Evolutionary conservation across 1,284 basidiomycete species (phyloP).

Genomic region (Schizophyllum commune): DNA sequence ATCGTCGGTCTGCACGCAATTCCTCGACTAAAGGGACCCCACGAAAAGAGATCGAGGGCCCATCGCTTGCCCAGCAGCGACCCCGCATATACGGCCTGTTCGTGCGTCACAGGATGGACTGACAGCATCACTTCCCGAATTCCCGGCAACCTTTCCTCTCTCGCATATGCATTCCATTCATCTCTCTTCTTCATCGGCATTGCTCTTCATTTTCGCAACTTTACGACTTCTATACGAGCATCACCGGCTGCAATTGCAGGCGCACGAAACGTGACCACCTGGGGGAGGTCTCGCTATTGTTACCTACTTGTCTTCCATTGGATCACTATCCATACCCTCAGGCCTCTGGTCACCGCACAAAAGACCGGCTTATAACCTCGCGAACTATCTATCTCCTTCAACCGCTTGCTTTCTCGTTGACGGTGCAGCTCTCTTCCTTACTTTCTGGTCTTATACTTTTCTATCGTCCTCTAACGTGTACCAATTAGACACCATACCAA

Average conservation of each 20-base stretch:
- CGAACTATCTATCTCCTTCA: background rate
- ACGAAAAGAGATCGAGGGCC: background rate
- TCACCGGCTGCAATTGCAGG: background rate
- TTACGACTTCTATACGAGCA: background rate
- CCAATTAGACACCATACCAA: background rate
- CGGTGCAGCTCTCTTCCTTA: slow-evolving; percentile 9
- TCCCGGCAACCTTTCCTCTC: background rate
- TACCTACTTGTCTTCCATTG: slow-evolving; percentile 5
- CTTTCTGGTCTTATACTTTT: background rate
- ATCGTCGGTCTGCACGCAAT: slow-evolving; percentile 18
- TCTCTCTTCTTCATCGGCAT: background rate
- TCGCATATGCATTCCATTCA: background rate
- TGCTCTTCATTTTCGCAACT: background rate
- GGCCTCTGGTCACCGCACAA: slow-evolving; percentile 15
- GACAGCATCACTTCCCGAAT: background rate
- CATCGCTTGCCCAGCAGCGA: background rate
- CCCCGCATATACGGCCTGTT: background rate
- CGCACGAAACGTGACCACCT: background rate
- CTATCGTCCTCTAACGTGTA: background rate
- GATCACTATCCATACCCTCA: slow-evolving; percentile 14
- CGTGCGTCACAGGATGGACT: background rate
- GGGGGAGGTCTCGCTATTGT: background rate
- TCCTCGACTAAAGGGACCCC: background rate
- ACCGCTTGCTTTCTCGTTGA: slow-evolving; percentile 3
- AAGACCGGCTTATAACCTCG: background rate